Conservation (phyloP, 2,329 filamentous ascomycete genomes). For the Cladophialophora bantiana region DNA sequence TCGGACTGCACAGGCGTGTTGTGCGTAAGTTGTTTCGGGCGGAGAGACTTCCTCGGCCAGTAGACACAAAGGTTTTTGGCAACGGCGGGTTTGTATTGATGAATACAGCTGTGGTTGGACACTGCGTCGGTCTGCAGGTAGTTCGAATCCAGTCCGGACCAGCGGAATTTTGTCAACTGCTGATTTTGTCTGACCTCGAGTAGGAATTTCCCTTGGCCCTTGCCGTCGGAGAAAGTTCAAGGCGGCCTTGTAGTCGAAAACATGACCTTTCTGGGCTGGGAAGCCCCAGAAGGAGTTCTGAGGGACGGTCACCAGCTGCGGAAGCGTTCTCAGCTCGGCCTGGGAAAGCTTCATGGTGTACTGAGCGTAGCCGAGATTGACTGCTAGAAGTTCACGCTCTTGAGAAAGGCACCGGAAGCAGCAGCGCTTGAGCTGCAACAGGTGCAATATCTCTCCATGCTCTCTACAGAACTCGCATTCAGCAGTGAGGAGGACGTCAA, state of each 20-base stretch:
- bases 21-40: constrained; percentile 27
- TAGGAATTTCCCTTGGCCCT: neutral
- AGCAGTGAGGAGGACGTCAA: constrained; percentile 22
- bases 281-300: constrained; percentile 29
- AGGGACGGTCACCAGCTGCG: constrained; percentile 18
- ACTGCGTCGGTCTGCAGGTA: constrained; percentile 14
- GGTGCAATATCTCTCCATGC: constrained; percentile 29
- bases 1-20: constrained; percentile 26
- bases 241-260: constrained; percentile 22
- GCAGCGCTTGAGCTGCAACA: constrained; percentile 28
- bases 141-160: neutral
- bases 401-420: constrained; percentile 33
- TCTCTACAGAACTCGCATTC: constrained; percentile 27
- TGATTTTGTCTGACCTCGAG: neutral
- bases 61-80: constrained; percentile 4
- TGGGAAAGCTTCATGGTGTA: constrained; percentile 16
- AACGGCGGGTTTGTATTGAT: constrained; percentile 25
- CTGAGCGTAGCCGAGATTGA: constrained; percentile 16
- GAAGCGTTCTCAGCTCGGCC: constrained; percentile 16
- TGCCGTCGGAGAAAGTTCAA: constrained; percentile 12
- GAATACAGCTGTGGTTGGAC: constrained; percentile 12
- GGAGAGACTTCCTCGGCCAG: constrained; percentile 17
- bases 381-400: constrained; percentile 29
- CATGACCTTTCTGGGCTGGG: neutral
- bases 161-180: neutral